These are phyloP conservation scores for Acidiella bohemica DNA, from an alignment of 495 filamentous ascomycete species.

Conservation along the genomic window DNA sequence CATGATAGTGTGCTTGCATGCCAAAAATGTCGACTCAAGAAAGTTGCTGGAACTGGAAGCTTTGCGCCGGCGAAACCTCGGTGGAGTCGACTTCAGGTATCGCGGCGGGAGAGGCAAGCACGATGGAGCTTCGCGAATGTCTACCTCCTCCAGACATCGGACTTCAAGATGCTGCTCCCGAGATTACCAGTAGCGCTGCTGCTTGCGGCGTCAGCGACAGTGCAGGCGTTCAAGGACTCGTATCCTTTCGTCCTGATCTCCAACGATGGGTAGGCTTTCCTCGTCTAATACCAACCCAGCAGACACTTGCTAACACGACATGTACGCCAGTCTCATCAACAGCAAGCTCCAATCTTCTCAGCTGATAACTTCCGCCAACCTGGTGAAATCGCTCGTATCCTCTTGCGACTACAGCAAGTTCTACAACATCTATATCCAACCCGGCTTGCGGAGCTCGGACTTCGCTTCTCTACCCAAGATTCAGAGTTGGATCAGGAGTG, in stretches of 20 bases:
- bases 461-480: constrained; percentile 49
- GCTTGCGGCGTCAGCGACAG: constrained; percentile 45
- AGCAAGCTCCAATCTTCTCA: too few species aligned
- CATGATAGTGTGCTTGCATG: not conserved
- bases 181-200: constrained; percentile 27
- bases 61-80: constrained; percentile 3
- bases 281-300: too few species aligned
- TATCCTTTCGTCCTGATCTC: constrained; percentile 82
- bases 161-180: constrained; percentile 16
- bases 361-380: too few species aligned
- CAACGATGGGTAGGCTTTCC: constrained; percentile 49
- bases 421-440: constrained; percentile 73
- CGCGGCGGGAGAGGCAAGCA: too few species aligned
- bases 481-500: too few species aligned
- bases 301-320: too few species aligned
- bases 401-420: too few species aligned
- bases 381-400: constrained; percentile 57
- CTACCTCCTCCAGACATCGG: too few species aligned
- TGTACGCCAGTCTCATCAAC: too few species aligned
- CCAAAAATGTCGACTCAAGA: not conserved
- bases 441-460: constrained; percentile 57
- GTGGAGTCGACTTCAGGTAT: too few species aligned
- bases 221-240: constrained; percentile 64
- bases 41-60: not conserved
- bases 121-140: not conserved